phyloP scores from a whole-genome alignment of 164 flowering plant species.

The grape (Vitis vinifera) region ASM3070453v1 NC_081817.1:28627501-28628000 shows the following conservation, averaged over 20 bases:
- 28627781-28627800: slow-evolving; percentile 18
- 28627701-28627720: slow-evolving; percentile 92
- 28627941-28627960: slow-evolving; percentile 98
- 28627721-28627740: slow-evolving; percentile 37
- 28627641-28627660: slow-evolving; percentile 93
- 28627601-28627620: neutral
- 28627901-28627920: slow-evolving; percentile 65
- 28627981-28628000: slow-evolving; percentile 5
- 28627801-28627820: slow-evolving; percentile 78
- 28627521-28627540: slow-evolving; percentile 87
- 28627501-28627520: slow-evolving; percentile 97
- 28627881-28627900: slow-evolving; percentile 81
- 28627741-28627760: neutral
- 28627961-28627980: slow-evolving; percentile 96
- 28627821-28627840: slow-evolving; percentile 99
- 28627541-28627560: slow-evolving; percentile 3
- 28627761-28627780: neutral
- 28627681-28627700: slow-evolving; percentile 95
- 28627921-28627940: slow-evolving; percentile 86
- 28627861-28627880: slow-evolving; percentile 72
- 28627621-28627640: slow-evolving; percentile 79
- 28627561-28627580: neutral
- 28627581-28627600: neutral
- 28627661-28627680: slow-evolving; percentile 96
- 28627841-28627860: slow-evolving; percentile 97